phyloP scores from a whole-genome alignment of 1,284 basidiomycete species.

The Ustilago curta region DNA sequence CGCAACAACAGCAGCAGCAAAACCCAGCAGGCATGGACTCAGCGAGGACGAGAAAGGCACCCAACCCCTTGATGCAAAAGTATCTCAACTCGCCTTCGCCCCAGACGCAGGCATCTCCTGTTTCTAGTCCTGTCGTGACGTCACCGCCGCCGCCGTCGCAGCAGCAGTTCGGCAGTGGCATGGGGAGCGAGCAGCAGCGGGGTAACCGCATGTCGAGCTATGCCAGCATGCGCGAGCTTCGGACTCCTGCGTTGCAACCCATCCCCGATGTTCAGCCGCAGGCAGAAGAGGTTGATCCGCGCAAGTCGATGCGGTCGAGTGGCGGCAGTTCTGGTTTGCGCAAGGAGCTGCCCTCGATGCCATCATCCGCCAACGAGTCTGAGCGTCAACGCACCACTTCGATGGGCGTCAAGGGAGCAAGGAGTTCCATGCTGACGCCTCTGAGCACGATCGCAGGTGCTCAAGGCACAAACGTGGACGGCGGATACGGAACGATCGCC shows the following conservation, averaged over 20 bases:
- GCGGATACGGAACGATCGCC: conserved; percentile 9
- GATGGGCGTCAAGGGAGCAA: conserved; percentile 11
- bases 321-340: conserved; percentile 23
- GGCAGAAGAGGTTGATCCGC: conserved; percentile 11
- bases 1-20: conserved; percentile 23
- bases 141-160: conserved; percentile 12
- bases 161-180: conserved; percentile 1
- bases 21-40: conserved; percentile 7
- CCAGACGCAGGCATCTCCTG: conserved; percentile 35
- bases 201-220: conserved; percentile 29
- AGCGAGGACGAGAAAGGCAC: conserved; percentile 30
- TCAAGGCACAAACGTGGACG: conserved; percentile 12
- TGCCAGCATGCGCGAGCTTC: conserved; percentile 32
- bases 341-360: conserved; percentile 46
- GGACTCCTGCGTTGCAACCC: conserved; percentile 20
- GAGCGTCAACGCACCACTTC: conserved; percentile 21
- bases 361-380: conserved; percentile 6
- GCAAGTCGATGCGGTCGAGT: conserved; percentile 23
- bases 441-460: conserved; percentile 3
- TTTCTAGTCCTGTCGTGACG: not conserved
- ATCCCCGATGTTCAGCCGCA: conserved; percentile 30
- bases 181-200: conserved; percentile 7
- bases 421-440: conserved; percentile 34
- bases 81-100: conserved; percentile 47
- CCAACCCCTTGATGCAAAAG: conserved; percentile 45